These are phyloP conservation scores for Adansonia grandidieri DNA, from an alignment of 441 rosid species.

Conservation along the genomic window DNA sequence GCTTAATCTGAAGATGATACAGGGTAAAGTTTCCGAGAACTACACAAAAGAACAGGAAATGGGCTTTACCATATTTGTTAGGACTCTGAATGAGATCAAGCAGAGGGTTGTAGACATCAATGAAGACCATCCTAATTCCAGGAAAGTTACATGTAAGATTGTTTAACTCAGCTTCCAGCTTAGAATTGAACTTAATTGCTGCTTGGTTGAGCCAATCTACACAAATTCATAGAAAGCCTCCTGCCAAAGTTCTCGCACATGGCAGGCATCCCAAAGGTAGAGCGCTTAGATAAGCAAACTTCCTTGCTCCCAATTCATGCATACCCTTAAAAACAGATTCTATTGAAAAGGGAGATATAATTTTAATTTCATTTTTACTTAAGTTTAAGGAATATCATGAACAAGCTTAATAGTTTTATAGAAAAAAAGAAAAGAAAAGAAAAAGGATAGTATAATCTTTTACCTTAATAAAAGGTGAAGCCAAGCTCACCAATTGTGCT, in stretches of 20 bases:
- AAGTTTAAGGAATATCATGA: not conserved
- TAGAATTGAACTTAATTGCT: constrained; percentile 33
- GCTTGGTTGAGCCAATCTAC: constrained; percentile 22
- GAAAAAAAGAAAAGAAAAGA: not conserved
- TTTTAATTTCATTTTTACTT: not conserved
- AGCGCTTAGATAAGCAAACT: constrained; percentile 26
- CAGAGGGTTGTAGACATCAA: constrained; percentile 17
- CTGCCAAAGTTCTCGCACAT: constrained; percentile 13
- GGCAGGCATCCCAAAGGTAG: constrained; percentile 41
- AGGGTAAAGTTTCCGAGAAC: no score
- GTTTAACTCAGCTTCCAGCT: constrained; percentile 14
- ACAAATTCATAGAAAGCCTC: constrained; percentile 22
- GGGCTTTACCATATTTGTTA: constrained; percentile 24
- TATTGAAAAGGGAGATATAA: not conserved
- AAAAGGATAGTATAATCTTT: not conserved
- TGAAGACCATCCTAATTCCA: constrained; percentile 21
- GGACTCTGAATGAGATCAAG: constrained; percentile 34
- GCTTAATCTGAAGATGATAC: not conserved
- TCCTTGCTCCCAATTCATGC: constrained; percentile 36
- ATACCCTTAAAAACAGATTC: constrained; percentile 29
- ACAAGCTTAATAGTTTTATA: not conserved
- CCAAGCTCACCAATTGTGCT: constrained; percentile 18
- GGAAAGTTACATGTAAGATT: constrained; percentile 30
- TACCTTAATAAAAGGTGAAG: constrained; percentile 39
- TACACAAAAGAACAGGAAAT: no score